Base-by-base conservation (phyloP, 306 rosid species). In the Cyamopsis tetragonoloba region DNA sequence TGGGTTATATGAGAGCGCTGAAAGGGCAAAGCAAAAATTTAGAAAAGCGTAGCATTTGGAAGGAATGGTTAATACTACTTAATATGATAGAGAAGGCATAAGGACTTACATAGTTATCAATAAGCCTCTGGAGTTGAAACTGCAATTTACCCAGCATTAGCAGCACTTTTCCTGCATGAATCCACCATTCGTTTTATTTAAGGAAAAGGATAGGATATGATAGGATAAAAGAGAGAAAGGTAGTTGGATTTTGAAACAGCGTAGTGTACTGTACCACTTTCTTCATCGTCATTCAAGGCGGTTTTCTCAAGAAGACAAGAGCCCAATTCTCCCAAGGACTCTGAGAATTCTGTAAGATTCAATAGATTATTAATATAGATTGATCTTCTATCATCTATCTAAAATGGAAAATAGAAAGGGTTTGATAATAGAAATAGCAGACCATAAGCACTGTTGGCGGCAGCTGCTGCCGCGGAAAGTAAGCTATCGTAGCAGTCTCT, bases 261-360 rank as follows among this genome's bases (percentile, higher is more conserved):
- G n/a, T n/a, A 4, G 17, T 23, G 7, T 6, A 19, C 58, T 46
- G 56, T 81, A 89, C 96, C 95, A 58, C 96, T 83, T 38, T 87
- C 95, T 81, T 89, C 96, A 20, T 89, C 87, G 14, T 89, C 91
- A 62, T 85, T 85, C 72, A 85, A 35, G 18, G 96, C 89, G 43
- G 89, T 87, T 80, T 87, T 89, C 86, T 89, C 81, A 5, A 89
- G 93, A 81, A 89, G 93, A 62, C 96, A 89, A 70, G 89, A 77
- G 42, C 96, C 96, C 86, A 89, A 70, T 68, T 87, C 91, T 49
- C 71, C 77, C 82, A 89, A 68, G 6, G 96, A 89, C 83, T 87
- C 95, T 0, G 96, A 89, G 81, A 87, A 87, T 64, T 89, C 96
- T 89, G 78, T 18, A 48, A 86, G 64, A 13, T n/a, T 19, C 5